Percentiles rank a stretch among this genome's conserved stretches.
These are phyloP conservation scores for Jacaranda mimosifolia DNA, from an alignment of 257 asterid genomes.

Conservation along the genomic window DNA sequence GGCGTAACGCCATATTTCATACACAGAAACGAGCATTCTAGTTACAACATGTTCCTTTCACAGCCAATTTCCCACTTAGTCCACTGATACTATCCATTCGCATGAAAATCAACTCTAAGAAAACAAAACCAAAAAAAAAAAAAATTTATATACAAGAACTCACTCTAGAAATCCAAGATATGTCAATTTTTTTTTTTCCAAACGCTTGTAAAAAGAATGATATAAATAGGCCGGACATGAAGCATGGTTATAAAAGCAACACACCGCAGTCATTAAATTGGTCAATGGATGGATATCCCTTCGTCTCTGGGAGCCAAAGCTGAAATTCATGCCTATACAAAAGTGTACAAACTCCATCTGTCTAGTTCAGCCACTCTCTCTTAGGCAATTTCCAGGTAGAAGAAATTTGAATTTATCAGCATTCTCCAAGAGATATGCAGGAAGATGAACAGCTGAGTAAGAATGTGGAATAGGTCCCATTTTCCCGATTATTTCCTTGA, in stretches of 20 bases:
- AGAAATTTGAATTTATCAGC: constrained; percentile 71
- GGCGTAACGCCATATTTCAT: constrained; percentile 32
- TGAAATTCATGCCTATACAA: constrained; percentile 51
- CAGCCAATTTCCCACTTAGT: constrained; percentile 29
- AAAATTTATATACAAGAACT: constrained; percentile 61
- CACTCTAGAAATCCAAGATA: constrained; percentile 56
- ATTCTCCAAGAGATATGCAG: constrained; percentile 67
- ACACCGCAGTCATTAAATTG: constrained; percentile 51
- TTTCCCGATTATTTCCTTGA: constrained; percentile 79
- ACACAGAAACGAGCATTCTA: constrained; percentile 40
- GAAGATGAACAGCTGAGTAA: constrained; percentile 85
- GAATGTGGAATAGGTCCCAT: constrained; percentile 95
- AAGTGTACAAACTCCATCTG: constrained; percentile 21
- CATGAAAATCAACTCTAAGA: constrained; percentile 44
- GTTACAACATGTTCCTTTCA: constrained; percentile 25
- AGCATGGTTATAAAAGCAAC: constrained; percentile 55
- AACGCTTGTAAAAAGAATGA: constrained; percentile 50
- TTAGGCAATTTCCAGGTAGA: constrained; percentile 80
- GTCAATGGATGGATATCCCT: constrained; percentile 39
- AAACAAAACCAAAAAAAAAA: background rate
- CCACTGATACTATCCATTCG: constrained; percentile 33
- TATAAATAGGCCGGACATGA: constrained; percentile 48
- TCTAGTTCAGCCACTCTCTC: constrained; percentile 64
- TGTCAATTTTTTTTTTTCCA: constrained; percentile 38
- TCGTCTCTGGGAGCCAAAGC: constrained; percentile 42